Percentiles rank a stretch among this genome's conserved stretches.
Evolutionary conservation across 176 grass and related monocot genomes (phyloP).

Genomic region (Carex cristatella): DNA sequence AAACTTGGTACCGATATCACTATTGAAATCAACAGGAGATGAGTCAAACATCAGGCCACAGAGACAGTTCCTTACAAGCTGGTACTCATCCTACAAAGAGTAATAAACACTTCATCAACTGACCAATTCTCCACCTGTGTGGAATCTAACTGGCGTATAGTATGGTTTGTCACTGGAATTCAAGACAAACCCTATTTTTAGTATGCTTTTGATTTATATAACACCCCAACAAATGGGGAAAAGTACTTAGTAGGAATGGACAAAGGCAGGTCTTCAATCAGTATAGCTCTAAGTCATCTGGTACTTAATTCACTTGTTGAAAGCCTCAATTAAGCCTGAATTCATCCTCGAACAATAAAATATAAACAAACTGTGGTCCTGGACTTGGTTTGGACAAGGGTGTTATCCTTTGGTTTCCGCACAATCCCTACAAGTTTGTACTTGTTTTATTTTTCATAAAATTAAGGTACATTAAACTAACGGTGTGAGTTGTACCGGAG

Average conservation of each 20-base stretch:
- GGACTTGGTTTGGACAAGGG: background rate
- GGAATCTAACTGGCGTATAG: background rate
- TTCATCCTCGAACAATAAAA: background rate
- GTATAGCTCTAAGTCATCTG: background rate
- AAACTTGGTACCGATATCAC: conserved; percentile 83
- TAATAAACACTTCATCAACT: background rate
- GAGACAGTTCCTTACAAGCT: conserved; percentile 68
- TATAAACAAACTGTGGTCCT: background rate
- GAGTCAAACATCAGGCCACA: conserved; percentile 91
- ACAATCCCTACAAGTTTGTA: background rate
- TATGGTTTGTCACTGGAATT: background rate
- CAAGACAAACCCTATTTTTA: background rate
- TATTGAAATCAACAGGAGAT: conserved; percentile 87
- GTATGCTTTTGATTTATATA: background rate
- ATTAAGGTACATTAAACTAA: background rate
- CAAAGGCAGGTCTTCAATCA: background rate
- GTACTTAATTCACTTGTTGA: background rate
- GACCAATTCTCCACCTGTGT: background rate
- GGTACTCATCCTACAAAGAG: conserved; percentile 67
- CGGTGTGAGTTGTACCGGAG: conserved; percentile 36
- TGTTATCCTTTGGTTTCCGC: background rate
- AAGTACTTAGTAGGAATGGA: background rate
- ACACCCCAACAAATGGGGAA: background rate
- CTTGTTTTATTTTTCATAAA: background rate
- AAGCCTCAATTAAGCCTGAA: background rate